Conservation (phyloP, 495 filamentous ascomycete species). For the Podospora australis region DNA sequence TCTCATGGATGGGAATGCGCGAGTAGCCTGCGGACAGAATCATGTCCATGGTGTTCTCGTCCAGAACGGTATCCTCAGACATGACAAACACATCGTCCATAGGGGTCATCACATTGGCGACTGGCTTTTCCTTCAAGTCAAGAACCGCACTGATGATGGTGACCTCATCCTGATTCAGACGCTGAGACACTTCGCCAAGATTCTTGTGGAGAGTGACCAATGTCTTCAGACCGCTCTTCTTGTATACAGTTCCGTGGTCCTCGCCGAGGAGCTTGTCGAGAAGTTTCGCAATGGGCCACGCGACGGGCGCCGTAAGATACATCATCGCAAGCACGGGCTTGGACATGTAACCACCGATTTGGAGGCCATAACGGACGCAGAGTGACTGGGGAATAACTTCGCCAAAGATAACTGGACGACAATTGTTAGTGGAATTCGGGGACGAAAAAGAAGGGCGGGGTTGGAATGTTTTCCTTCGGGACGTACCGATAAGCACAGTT, state of each 20-base stretch:
- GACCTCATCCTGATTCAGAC: conserved; percentile 94
- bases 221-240: conserved; percentile 76
- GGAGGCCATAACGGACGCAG: conserved; percentile 91
- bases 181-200: conserved; percentile 75
- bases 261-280: conserved; percentile 83
- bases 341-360: conserved; percentile 93
- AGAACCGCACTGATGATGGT: conserved; percentile 97
- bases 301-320: conserved; percentile 81
- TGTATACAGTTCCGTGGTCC: conserved; percentile 92
- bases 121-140: conserved; percentile 91
- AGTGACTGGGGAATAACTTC: conserved; percentile 93
- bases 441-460: too few species aligned
- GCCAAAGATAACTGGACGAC: conserved; percentile 78
- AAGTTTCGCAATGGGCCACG: conserved; percentile 85
- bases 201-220: conserved; percentile 90
- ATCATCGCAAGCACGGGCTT: conserved; percentile 83
- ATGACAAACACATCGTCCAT: conserved; percentile 96
- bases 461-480: too few species aligned
- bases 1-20: conserved; percentile 85
- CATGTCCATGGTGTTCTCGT: conserved; percentile 85
- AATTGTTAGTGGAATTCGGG: conserved; percentile 2
- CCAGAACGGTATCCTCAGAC: conserved; percentile 83
- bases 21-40: conserved; percentile 93
- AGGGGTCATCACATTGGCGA: conserved; percentile 94
- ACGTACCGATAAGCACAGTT: conserved; percentile 84